Percentiles rank a stretch among this genome's conserved stretches.
These are phyloP conservation scores for Calocybe cyanea DNA, from an alignment of 768 basidiomycete genomes.

Conservation along the genomic window DNA sequence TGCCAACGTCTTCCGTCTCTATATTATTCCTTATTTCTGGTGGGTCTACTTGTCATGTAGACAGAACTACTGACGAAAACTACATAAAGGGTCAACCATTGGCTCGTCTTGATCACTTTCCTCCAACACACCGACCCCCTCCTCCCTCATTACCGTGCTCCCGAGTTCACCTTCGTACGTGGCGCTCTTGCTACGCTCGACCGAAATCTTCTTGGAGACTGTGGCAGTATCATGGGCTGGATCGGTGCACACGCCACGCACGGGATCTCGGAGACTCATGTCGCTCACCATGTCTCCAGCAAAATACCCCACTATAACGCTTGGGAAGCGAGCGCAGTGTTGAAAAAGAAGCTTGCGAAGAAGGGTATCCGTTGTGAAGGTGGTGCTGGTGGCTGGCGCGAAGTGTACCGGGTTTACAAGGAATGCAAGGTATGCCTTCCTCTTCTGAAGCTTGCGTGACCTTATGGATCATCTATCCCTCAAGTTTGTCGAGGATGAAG, in stretches of 20 bases:
- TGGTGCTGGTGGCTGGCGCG: conserved; percentile 74
- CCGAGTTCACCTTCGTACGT: conserved; percentile 89
- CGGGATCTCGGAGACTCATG: conserved; percentile 93
- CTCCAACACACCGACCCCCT: conserved; percentile 96
- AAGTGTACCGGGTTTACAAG: conserved; percentile 72
- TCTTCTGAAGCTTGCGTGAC: background rate
- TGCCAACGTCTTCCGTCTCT: conserved; percentile 69
- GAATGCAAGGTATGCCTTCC: conserved; percentile 65
- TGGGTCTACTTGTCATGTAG: conserved; percentile 16
- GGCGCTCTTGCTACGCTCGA: conserved; percentile 93
- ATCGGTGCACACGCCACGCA: conserved; percentile 83
- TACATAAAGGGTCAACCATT: conserved; percentile 72
- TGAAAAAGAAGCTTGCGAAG: conserved; percentile 71
- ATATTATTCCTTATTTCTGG: conserved; percentile 89
- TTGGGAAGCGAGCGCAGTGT: conserved; percentile 86
- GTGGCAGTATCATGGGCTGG: conserved; percentile 77
- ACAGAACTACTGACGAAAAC: conserved; percentile 1
- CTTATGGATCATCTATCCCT: background rate
- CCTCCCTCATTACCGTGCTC: conserved; percentile 88
- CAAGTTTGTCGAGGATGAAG: conserved; percentile 94
- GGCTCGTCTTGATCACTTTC: conserved; percentile 96
- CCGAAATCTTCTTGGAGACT: conserved; percentile 73
- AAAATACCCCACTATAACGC: conserved; percentile 97
- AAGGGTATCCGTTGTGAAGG: conserved; percentile 64
- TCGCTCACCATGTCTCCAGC: conserved; percentile 87